Evolutionary conservation across 2,329 filamentous ascomycete species (phyloP).

Genomic region (Talaromyces sp.): DNA sequence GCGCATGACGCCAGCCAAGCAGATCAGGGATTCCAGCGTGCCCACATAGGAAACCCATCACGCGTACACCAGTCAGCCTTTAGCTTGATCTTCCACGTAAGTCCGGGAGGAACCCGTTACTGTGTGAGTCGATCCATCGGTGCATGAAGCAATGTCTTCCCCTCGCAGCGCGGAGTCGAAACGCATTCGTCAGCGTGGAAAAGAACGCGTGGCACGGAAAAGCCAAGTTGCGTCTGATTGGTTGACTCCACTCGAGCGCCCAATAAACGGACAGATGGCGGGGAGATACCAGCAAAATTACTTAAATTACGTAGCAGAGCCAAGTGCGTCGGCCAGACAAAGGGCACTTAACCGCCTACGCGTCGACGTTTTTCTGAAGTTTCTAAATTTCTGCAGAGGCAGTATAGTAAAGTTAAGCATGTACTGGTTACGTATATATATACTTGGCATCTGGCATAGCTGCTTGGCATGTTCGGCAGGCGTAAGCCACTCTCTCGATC

Average conservation of each 20-base stretch:
- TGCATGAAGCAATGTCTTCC: not conserved
- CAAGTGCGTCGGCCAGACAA: not conserved
- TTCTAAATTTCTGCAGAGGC: no score
- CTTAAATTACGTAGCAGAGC: not conserved
- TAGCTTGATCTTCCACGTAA: no score
- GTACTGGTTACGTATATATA: no score
- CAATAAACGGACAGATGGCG: not conserved
- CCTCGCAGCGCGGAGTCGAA: not conserved
- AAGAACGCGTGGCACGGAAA: not conserved
- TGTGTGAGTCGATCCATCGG: not conserved
- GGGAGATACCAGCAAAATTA: not conserved
- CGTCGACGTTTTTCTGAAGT: not conserved
- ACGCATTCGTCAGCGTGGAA: not conserved
- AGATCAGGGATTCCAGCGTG: not conserved
- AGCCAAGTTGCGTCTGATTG: not conserved
- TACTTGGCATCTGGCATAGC: not conserved
- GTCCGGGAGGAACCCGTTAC: no score
- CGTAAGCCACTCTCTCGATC: not conserved
- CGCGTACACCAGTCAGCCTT: not conserved
- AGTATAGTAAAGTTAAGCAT: no score
- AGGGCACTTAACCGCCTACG: not conserved
- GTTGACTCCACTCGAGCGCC: not conserved
- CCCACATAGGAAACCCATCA: not conserved
- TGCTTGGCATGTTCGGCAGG: not conserved
- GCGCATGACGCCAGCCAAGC: not conserved